Evolutionary conservation across 495 filamentous ascomycete species (phyloP).

Genomic region (Clohesyomyces aquaticus): DNA sequence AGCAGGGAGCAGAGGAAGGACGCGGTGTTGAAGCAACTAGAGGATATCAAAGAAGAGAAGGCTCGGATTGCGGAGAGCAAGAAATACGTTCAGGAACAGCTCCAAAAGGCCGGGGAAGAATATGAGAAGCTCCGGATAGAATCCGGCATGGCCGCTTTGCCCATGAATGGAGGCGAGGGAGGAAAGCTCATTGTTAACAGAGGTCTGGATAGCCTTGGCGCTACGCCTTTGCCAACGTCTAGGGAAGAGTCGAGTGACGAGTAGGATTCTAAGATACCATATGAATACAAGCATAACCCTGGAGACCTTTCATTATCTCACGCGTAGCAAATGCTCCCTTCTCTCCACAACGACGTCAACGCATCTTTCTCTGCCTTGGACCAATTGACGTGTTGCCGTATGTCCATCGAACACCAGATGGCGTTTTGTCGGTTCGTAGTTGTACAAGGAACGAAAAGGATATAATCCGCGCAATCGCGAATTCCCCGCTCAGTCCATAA

Average conservation of each 20-base stretch:
- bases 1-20: conserved; percentile 60
- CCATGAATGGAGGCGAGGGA: conserved; percentile 33
- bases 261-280: conserved; percentile 15
- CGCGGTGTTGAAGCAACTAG: conserved; percentile 60
- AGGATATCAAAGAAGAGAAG: conserved; percentile 67
- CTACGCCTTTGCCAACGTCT: conserved; percentile 52
- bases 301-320: too few species aligned
- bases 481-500: too few species aligned
- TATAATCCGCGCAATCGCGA: too few species aligned
- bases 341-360: too few species aligned
- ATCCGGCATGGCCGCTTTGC: conserved; percentile 49
- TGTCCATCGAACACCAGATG: too few species aligned
- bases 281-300: background rate
- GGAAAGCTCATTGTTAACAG: conserved; percentile 38
- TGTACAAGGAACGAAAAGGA: too few species aligned
- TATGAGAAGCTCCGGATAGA: conserved; percentile 67
- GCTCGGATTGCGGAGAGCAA: conserved; percentile 72
- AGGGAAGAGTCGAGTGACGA: conserved; percentile 24
- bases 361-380: too few species aligned
- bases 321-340: too few species aligned
- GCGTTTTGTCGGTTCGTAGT: too few species aligned
- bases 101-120: conserved; percentile 80
- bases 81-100: conserved; percentile 75
- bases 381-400: too few species aligned
- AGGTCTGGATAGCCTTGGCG: conserved; percentile 66